Conservation (phyloP, 805 yeast genomes). For the Lipomyces chichibuensis region DNA sequence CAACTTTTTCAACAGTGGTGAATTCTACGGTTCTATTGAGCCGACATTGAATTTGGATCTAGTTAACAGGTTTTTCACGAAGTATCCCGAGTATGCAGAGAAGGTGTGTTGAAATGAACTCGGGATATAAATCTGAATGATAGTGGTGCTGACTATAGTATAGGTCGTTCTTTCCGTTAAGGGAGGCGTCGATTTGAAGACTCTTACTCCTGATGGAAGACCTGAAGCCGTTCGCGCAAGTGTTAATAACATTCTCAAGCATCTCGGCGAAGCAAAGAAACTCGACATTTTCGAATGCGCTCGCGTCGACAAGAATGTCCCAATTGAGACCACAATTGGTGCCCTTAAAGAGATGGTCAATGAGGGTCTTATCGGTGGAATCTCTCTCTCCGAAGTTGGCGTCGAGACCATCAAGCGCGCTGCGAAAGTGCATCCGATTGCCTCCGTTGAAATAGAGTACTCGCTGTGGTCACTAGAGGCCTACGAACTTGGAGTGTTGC, state of each 20-base stretch:
- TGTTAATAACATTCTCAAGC: conserved; percentile 34
- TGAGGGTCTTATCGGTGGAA: conserved; percentile 67
- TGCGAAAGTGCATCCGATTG: conserved; percentile 55
- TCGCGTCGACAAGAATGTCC: conserved; percentile 70
- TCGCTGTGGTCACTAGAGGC: conserved; percentile 71
- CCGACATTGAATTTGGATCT: conserved; percentile 57
- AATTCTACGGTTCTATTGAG: conserved; percentile 52
- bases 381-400: conserved; percentile 74
- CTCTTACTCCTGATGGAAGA: conserved; percentile 47
- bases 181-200: conserved; percentile 53
- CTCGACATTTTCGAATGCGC: conserved; percentile 71
- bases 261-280: conserved; percentile 48
- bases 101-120: conserved; percentile 47
- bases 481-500: conserved; percentile 62
- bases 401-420: conserved; percentile 66
- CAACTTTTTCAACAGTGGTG: conserved; percentile 65
- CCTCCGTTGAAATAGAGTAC: conserved; percentile 76
- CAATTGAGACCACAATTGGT: conserved; percentile 61
- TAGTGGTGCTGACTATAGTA: not conserved
- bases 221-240: conserved; percentile 20
- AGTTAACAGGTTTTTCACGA: conserved; percentile 55
- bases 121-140: not conserved
- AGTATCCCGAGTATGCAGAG: conserved; percentile 50
- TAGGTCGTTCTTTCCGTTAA: conserved; percentile 52
- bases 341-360: conserved; percentile 61